Base-by-base conservation (phyloP, 352 stramenopile species). In the Phytophthora ramorum region DNA sequence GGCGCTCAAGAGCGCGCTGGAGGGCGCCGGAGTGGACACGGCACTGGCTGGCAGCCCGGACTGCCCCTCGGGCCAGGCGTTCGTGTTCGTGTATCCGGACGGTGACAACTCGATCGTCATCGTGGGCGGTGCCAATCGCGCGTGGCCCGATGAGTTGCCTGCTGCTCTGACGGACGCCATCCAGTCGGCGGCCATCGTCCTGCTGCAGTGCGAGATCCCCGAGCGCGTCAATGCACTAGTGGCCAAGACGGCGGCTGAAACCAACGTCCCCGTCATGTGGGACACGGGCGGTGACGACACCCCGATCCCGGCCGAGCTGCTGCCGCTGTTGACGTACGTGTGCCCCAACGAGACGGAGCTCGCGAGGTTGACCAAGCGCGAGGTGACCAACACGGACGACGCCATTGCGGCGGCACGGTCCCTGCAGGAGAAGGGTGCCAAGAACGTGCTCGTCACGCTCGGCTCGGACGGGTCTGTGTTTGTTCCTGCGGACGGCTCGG, bases 51-150 rank as follows among this genome's bases (percentile, higher is more conserved):
- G 71, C 7, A 69, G 82, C 45, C 78, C 72, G 12, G 49, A 47
- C 45, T 86, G 71, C 7, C 75, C 85, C 1, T 94, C 85, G 6
- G 87, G 87, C 14, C 87, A 96, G 55, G 87, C 87, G 8, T 90
- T 92, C 56, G 85, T 96, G 38, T 93, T 96, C 8, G 78, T 93
- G 32, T 90, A 92, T 45, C 84, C 87, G 32, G 75, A 91, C 53
- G 87, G 87, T 19, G 81, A 93, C 55, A 96, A 96, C 58, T 92
- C 85, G 28, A 96, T 96, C 56, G 78, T 96, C 17, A 90, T 96
- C 38, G 83, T 96, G 4, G 83, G 83, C 7, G 87, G 87, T 17
- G 87, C 87, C 19, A 96, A 96, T 37, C 66, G 65, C 16, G 72
- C 77, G 40, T 96, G 87, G 87, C 75, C 82, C 0, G 26, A 73